Evolutionary conservation across 805 yeast genomes (phyloP), one percentile per base, ranked within the genome.

Genomic region (Ogataea methanolica): DNA sequence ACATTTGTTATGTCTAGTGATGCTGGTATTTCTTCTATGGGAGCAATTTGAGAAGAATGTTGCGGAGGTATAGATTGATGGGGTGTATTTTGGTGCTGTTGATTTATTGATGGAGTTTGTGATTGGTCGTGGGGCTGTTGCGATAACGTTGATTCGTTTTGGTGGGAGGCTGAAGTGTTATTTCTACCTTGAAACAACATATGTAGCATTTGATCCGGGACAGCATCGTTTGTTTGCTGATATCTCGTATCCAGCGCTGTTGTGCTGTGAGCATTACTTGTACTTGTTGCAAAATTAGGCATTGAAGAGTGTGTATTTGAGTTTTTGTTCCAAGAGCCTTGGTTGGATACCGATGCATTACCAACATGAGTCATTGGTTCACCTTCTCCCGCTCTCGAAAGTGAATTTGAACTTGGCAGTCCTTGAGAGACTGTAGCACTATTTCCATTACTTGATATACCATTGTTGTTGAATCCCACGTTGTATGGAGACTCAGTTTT

Each of bases 171-270:
- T 4, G 42, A 38, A 6, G 26, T 46, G 15, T 43, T 51, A 39
- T 63, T 58, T 51, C 75, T 67, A 46, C 77, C 71, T 57, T 79
- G 83, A 51, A 79, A 79, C 40, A 79, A 69, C 47, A 78, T 60
- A 52, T 76, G 79, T 48, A 79, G 62, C 66, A 79, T 70, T 43
- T 77, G 76, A 48, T 71, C 74, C 35, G 72, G 74, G 15, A 64
- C 65, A 5, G 54, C 36, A 16, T 63, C 66, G 22, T 40, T 43
- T 8, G 49, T 46, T n/a, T 48, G 52, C 21, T 45, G 45, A 5
- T 43, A 16, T 33, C 46, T 42, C 5, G 26, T 17, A 29, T 31
- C 34, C 15, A 22, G 19, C 8, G 42, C 36, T 12, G 23, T 21
- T 11, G 40, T n/a, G 6, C 40, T 33, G 33, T 39, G 26, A 5